Evolutionary conservation across 441 rosid species (phyloP), one percentile per base, ranked within the genome.

Genomic region (Populus tomentosa): DNA sequence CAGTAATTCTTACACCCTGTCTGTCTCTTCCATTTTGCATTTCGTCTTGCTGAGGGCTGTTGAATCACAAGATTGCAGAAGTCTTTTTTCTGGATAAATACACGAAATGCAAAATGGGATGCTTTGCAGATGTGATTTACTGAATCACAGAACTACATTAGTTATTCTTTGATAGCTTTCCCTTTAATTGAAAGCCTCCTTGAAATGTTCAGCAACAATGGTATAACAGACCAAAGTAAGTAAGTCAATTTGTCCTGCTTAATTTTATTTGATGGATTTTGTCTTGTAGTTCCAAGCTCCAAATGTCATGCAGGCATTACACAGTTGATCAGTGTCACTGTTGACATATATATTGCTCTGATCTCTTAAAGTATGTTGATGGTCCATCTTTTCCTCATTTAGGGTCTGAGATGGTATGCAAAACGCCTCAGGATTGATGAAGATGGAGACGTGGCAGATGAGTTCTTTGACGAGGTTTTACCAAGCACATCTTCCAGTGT

Each of bases 381-480:
- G 38, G 10, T 14, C 8, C 70, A 38, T 53, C 35, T 53, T 62
- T 67, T 68, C 64, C 24, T 53, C 28, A 35, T 76, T 42, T 84
- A 96, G 98, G 99, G 99, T 80, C 85, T 96, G 61, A 78, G 83
- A 65, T 96, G 99, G 99, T 87, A 90, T 76, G 92, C 94, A 61
- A 91, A 81, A 85, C 86, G 87, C 78, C 94, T 92, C 35, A 90
- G 80, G 83, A 83, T 96, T 42, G 98, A 96, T 69, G 98, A 91
- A 85, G 98, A 96, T 38, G 99, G 98, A 85, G 98, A 96, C 50
- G 98, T 94, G 63, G 99, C 97, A 63, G 91, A 97, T 35, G 99
- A 97, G 83, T 97, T 97, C 82, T 86, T 97, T 18, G 94, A 94
- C n/a, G 97, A 93, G 86, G 78, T 88, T 35, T 77, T 78, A 69